Percentiles rank a stretch among this genome's conserved stretches.
Conservation (phyloP, 441 rosid genomes). For the Corymbia citriodora region DNA sequence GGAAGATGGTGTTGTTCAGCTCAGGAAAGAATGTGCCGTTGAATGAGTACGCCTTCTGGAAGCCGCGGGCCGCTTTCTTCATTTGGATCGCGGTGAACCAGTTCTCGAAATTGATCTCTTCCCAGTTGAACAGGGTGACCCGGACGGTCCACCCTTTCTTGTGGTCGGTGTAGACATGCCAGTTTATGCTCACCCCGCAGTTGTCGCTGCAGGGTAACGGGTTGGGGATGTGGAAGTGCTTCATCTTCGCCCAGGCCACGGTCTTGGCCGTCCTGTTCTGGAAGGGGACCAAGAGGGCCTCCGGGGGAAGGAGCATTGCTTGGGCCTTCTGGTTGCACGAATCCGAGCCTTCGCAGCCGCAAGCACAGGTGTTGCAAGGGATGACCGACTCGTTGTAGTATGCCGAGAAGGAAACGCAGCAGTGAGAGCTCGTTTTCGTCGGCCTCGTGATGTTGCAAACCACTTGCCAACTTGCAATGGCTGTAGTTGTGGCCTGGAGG, state of each 20-base stretch:
- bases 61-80: conserved; percentile 16
- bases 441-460: conserved; percentile 12
- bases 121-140: conserved; percentile 31
- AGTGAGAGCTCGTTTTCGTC: background rate
- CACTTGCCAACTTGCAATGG: conserved; percentile 11
- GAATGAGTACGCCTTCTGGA: conserved; percentile 23
- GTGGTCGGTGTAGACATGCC: conserved; percentile 26
- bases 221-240: conserved; percentile 16
- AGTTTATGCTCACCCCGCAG: conserved; percentile 26
- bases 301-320: conserved; percentile 28
- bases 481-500: background rate
- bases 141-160: conserved; percentile 25
- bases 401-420: conserved; percentile 14
- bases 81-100: conserved; percentile 28
- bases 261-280: conserved; percentile 23
- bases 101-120: conserved; percentile 12
- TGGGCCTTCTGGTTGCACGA: conserved; percentile 2
- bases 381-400: conserved; percentile 12
- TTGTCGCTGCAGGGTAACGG: conserved; percentile 28
- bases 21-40: conserved; percentile 17
- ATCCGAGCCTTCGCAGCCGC: conserved; percentile 3
- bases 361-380: conserved; percentile 13
- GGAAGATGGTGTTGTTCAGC: conserved; percentile 24
- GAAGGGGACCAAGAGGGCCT: conserved; percentile 22
- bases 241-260: conserved; percentile 22